Base-by-base conservation (phyloP, 2,329 filamentous ascomycete species). In the Neospermospora avenae region DNA sequence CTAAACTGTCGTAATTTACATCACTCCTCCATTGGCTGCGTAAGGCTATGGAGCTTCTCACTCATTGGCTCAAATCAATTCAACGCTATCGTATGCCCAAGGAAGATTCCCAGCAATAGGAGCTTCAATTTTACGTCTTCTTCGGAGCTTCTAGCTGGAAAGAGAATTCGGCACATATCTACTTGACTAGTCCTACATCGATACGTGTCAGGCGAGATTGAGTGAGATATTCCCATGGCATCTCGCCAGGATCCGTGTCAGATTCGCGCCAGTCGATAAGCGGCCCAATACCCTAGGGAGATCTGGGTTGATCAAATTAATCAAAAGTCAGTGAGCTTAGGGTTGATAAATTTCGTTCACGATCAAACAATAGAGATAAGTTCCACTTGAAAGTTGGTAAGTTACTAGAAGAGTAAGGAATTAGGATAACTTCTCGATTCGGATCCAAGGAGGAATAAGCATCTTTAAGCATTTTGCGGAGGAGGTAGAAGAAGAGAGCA, bases 121-220 rank as follows among this genome's bases (percentile, higher is more conserved):
- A 54, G 8, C 2, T 31, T 18, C 20, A 25, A n/a, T 14, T 24
- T 14, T 14, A 25, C 35, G n/a, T 24, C 22, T 56, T 62, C 60
- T 62, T 62, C 56, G 56, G 60, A 42, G 52, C 45, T 62, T 62
- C 60, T 62, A 62, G 60, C 60, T 59, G n/a, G n/a, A n/a, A n/a
- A n/a, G n/a, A n/a, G n/a, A n/a, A n/a, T n/a, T n/a, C n/a, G n/a
- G n/a, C n/a, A n/a, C n/a, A n/a, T n/a, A n/a, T n/a, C n/a, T n/a
- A n/a, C n/a, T n/a, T n/a, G n/a, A n/a, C n/a, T n/a, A n/a, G 31
- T 13, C 37, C 35, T 1, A n/a, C 22, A 37, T 39, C 31, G 13
- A 25, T 3, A 49, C 22, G 24, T 16, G 3, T 25, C n/a, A n/a
- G 34, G 31, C 22, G 42, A 55, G 22, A n/a, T n/a, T n/a, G 46